Conservation (phyloP, 148 eudicot genomes). For the Camellia granthamiana region DNA sequence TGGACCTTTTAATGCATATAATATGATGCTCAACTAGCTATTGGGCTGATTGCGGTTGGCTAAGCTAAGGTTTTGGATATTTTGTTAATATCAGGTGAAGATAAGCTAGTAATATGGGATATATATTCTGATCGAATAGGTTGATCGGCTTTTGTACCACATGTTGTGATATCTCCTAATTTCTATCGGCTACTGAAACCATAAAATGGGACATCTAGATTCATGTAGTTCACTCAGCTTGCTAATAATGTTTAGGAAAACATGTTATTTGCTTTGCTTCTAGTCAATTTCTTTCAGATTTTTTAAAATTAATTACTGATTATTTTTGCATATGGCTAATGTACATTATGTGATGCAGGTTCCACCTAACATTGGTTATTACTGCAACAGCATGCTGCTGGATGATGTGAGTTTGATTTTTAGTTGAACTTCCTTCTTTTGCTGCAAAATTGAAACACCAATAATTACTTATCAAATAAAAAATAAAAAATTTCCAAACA, state of each 20-base stretch:
- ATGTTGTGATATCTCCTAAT: background rate
- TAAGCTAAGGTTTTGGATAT: background rate
- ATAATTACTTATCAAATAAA: background rate
- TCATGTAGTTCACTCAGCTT: background rate
- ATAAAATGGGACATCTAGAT: background rate
- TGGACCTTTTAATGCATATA: background rate
- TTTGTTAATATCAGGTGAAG: background rate
- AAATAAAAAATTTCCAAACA: background rate
- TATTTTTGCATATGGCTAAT: background rate
- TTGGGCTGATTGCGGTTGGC: background rate
- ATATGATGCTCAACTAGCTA: background rate
- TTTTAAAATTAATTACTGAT: background rate
- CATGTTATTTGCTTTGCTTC: background rate
- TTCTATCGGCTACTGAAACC: background rate
- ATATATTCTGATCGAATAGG: background rate
- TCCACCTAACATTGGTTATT: conserved; percentile 72
- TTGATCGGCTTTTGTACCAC: background rate
- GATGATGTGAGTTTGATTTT: conserved; percentile 81
- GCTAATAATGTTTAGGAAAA: conserved; percentile 1
- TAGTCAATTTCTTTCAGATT: background rate
- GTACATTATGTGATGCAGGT: conserved; percentile 50
- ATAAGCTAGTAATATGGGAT: background rate
- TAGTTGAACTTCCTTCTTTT: background rate
- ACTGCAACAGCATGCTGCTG: conserved; percentile 96
- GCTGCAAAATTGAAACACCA: background rate